Conservation (phyloP, 2,329 filamentous ascomycete species). For the Neopestalotiopsis clavispora region DNA sequence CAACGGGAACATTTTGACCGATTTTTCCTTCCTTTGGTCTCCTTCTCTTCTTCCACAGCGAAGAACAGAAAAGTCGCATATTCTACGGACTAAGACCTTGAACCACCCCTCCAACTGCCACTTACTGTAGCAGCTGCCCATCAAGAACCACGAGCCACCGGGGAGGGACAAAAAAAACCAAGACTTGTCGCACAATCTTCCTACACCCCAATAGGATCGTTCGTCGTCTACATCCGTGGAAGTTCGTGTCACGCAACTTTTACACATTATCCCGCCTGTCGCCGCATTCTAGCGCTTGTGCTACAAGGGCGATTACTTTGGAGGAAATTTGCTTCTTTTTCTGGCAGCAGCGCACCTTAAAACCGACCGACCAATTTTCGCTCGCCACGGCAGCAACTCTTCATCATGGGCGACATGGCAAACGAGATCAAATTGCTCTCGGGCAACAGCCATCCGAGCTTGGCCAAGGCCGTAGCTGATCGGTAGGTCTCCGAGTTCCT, state of each 20-base stretch:
- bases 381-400: slow-evolving; percentile 6
- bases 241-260: neutral
- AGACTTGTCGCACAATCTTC: neutral
- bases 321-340: slow-evolving; percentile 5
- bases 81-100: neutral
- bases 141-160: neutral
- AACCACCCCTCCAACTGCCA: neutral
- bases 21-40: neutral
- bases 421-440: slow-evolving; percentile 47
- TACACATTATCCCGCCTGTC: neutral
- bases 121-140: neutral
- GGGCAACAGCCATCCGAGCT: slow-evolving; percentile 44
- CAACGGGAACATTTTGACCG: neutral
- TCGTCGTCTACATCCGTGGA: neutral
- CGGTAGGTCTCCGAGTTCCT: slow-evolving; percentile 33
- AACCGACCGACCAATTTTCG: neutral
- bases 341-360: neutral
- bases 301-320: neutral
- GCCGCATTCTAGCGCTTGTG: neutral
- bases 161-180: neutral
- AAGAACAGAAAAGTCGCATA: neutral
- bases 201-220: neutral
- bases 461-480: slow-evolving; percentile 42
- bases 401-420: slow-evolving; percentile 36
- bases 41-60: neutral